phyloP scores from a whole-genome alignment of 2,329 filamentous ascomycete species.

The Penicillium occitanis region DNA sequence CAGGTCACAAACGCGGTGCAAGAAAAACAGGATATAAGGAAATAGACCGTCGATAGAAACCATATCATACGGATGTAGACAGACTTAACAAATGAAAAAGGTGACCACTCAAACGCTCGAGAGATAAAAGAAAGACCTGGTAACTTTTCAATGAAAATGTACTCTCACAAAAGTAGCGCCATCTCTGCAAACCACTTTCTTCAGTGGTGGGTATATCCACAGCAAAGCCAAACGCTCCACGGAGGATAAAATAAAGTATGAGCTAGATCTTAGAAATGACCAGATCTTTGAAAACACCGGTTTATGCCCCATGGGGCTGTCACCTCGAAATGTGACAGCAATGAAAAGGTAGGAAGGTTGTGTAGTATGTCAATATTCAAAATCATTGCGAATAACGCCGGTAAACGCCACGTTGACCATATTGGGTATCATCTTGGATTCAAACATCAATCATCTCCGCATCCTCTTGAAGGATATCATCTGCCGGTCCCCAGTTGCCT shows the following conservation, averaged over 20 bases:
- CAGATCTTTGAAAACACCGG: conserved; percentile 1
- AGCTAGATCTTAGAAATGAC: conserved; percentile 8
- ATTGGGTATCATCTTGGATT: conserved; percentile 24
- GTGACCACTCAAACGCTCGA: conserved; percentile 18
- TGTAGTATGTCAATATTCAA: conserved; percentile 23
- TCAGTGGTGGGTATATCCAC: conserved; percentile 17
- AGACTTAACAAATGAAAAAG: conserved; percentile 9
- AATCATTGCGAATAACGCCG: conserved; percentile 12
- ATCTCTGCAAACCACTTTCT: conserved; percentile 19
- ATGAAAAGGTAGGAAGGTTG: not conserved
- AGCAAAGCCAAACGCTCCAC: conserved; percentile 14
- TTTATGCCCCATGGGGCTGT: conserved; percentile 2
- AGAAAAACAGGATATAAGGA: not conserved
- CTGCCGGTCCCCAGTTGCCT: conserved; percentile 86
- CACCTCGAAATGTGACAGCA: not conserved
- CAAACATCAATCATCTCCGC: conserved; percentile 65
- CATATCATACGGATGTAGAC: not conserved
- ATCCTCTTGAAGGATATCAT: conserved; percentile 59
- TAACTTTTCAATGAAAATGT: conserved; percentile 18
- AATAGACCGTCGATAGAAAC: not conserved
- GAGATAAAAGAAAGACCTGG: conserved; percentile 15
- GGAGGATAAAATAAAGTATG: conserved; percentile 3
- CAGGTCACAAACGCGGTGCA: conserved; percentile 12
- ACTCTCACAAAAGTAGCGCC: conserved; percentile 18
- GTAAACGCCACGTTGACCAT: conserved; percentile 17